Percentiles rank a stretch among this genome's conserved stretches.
Evolutionary conservation across 768 basidiomycete species (phyloP).

Genomic region (Boletus edulis): DNA sequence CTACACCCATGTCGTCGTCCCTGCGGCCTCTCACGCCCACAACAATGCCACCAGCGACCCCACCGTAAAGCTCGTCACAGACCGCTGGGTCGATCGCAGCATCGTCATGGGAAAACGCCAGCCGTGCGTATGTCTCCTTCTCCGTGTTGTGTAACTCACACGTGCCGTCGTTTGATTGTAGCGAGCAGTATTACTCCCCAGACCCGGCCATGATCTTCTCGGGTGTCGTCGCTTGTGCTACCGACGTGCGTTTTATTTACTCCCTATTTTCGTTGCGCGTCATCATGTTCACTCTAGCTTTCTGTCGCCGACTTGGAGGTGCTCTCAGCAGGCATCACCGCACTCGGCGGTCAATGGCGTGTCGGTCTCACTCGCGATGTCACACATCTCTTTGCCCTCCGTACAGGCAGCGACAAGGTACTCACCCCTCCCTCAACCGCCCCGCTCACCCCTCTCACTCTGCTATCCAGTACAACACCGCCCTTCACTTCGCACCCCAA

Average conservation of each 20-base stretch:
- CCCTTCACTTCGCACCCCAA: conserved; percentile 55
- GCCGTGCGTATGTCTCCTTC: conserved; percentile 40
- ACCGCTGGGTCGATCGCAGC: conserved; percentile 71
- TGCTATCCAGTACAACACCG: conserved; percentile 37
- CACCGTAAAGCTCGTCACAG: conserved; percentile 35
- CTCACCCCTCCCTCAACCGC: too few relatives aligned
- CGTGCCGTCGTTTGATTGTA: conserved; percentile 16
- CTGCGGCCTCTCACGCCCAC: conserved; percentile 54
- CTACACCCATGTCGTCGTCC: conserved; percentile 47
- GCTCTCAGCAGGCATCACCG: conserved; percentile 66
- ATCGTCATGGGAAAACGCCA: conserved; percentile 56
- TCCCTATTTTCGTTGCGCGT: not conserved
- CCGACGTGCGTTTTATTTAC: conserved; percentile 46
- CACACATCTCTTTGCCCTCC: conserved; percentile 78
- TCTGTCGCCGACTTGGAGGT: conserved; percentile 66
- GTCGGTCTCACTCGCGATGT: conserved; percentile 76
- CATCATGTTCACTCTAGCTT: conserved; percentile 37
- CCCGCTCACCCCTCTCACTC: not conserved
- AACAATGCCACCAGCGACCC: conserved; percentile 35
- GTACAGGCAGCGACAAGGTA: conserved; percentile 45
- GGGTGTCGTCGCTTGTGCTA: conserved; percentile 70
- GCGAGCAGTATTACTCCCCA: conserved; percentile 66
- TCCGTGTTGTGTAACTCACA: not conserved
- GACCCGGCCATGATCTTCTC: conserved; percentile 82
- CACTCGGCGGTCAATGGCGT: conserved; percentile 83